A percentile compares a stretch with the other conserved stretches of the same genome.
Evolutionary conservation across 108 stramenopile species (phyloP).

Genomic region (Phaeodactylum tricornutum): DNA sequence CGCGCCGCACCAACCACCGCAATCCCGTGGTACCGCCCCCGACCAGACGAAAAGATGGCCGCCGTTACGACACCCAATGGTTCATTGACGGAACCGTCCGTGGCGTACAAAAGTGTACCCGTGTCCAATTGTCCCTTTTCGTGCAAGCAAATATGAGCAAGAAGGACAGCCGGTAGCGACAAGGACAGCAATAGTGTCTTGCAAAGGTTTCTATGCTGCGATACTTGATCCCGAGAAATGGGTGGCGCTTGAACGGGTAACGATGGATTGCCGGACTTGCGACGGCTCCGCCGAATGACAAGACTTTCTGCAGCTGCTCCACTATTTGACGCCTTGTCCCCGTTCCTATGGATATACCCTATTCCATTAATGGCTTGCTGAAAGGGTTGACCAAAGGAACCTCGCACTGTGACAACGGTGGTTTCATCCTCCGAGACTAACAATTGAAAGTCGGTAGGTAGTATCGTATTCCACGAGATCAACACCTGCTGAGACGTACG

Average conservation of each 20-base stretch:
- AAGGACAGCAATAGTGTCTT: conserved; percentile 33
- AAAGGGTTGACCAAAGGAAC: conserved; percentile 56
- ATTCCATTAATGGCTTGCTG: conserved; percentile 31
- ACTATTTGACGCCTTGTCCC: too few species aligned
- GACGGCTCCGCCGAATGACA: too few species aligned
- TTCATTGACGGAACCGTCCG: not conserved
- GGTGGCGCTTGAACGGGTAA: too few species aligned
- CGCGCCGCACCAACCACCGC: conserved; percentile 53
- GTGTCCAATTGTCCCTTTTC: conserved; percentile 38
- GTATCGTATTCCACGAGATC: too few species aligned
- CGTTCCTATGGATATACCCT: conserved; percentile 17
- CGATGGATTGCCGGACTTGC: too few species aligned
- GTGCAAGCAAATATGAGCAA: conserved; percentile 41
- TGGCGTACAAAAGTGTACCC: conserved; percentile 13
- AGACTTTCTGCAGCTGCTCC: too few species aligned
- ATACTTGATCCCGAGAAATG: too few species aligned
- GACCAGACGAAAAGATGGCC: conserved; percentile 45
- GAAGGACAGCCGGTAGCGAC: conserved; percentile 60
- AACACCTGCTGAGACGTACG: not conserved
- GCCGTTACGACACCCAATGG: conserved; percentile 39
- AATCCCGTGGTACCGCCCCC: conserved; percentile 56
- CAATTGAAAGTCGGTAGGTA: conserved; percentile 2
- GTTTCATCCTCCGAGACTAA: not conserved
- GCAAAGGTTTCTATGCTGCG: conserved; percentile 7
- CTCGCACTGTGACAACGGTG: conserved; percentile 50